These are phyloP conservation scores for Aspergillus baeticus DNA, from an alignment of 495 filamentous ascomycete genomes.

Conservation along the genomic window DNA sequence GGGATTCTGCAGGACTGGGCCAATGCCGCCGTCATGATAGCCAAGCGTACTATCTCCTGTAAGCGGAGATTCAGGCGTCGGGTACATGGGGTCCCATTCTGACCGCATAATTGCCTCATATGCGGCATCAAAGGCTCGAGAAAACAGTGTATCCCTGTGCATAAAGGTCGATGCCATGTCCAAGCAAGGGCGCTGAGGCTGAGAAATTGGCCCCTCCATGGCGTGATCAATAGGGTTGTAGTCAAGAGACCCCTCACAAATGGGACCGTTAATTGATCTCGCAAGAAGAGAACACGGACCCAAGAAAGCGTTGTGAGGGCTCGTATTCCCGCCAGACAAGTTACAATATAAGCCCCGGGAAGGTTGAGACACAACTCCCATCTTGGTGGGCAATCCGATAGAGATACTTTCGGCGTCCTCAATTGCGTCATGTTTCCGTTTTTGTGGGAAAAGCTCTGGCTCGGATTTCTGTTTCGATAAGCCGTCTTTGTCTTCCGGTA, in stretches of 20 bases:
- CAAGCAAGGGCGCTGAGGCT: neutral
- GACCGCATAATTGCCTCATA: constrained; percentile 15
- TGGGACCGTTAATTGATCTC: neutral
- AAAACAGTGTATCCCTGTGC: neutral
- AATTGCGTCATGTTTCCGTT: neutral
- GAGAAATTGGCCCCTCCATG: neutral
- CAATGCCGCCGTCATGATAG: neutral
- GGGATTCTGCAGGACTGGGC: neutral
- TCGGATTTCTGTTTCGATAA: neutral
- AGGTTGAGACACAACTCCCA: neutral
- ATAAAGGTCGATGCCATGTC: neutral
- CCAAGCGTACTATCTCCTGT: neutral
- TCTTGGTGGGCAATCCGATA: neutral
- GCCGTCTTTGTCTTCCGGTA: neutral
- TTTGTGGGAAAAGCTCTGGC: neutral
- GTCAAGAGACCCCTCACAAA: neutral
- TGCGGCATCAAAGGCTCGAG: constrained; percentile 8
- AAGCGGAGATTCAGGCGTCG: neutral
- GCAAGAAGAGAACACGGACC: neutral
- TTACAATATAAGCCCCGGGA: neutral
- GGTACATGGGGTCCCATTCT: neutral
- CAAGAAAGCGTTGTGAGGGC: neutral
- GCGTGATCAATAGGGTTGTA: neutral
- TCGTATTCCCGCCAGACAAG: neutral
- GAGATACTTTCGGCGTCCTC: neutral